A percentile compares a stretch with the other conserved stretches of the same genome.
Conservation (phyloP, 306 rosid genomes). For the Macrotyloma uniflorum region DNA sequence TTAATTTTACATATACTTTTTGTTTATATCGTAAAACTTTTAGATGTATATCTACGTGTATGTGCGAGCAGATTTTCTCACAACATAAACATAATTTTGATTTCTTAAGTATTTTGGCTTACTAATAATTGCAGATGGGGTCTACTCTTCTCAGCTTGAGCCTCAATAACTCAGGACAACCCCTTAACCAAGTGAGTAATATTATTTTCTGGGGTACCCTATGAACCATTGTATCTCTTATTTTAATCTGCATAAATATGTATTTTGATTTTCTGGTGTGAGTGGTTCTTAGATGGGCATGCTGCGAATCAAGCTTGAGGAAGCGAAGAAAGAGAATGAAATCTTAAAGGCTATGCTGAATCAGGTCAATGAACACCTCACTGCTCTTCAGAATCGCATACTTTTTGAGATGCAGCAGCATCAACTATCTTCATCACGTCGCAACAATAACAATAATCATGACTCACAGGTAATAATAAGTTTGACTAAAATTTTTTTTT, state of each 20-base stretch:
- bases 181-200: conserved; percentile 43
- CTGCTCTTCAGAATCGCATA: conserved; percentile 42
- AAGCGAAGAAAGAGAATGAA: conserved; percentile 49
- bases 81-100: not conserved
- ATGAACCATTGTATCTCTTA: not conserved
- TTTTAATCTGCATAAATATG: not conserved
- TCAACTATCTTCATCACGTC: conserved; percentile 30
- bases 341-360: conserved; percentile 33
- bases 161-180: conserved; percentile 32
- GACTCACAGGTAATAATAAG: conserved; percentile 36
- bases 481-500: conserved; percentile 40
- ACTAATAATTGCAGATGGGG: conserved; percentile 41
- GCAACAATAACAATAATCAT: not conserved
- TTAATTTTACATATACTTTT: not conserved
- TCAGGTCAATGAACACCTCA: conserved; percentile 41
- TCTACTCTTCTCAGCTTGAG: conserved; percentile 41
- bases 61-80: not conserved
- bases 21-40: not conserved
- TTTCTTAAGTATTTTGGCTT: not conserved
- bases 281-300: conserved; percentile 32
- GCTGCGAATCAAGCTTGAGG: conserved; percentile 45
- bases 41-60: not conserved
- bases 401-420: conserved; percentile 34
- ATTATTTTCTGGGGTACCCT: not conserved
- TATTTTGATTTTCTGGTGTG: not conserved